Conservation (phyloP, 2,329 filamentous ascomycete species). For the Cercospora canescens region DNA sequence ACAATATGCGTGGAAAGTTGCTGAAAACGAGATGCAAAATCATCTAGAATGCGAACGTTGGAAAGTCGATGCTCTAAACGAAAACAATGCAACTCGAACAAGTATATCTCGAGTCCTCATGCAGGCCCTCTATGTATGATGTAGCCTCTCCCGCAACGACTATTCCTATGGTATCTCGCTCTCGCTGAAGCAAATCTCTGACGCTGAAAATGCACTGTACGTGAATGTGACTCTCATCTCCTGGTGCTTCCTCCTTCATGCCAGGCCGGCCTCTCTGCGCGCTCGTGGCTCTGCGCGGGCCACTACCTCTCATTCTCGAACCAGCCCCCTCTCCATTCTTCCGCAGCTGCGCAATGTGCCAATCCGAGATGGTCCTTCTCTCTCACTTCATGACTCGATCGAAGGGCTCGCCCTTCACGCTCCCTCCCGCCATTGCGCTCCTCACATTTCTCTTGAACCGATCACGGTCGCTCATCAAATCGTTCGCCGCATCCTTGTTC, state of each 20-base stretch:
- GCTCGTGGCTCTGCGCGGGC: slow-evolving; percentile 11
- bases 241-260: not conserved
- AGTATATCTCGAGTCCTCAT: not conserved
- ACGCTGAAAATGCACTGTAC: not conserved
- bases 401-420: slow-evolving; percentile 70
- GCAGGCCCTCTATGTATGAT: slow-evolving; percentile 2
- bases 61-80: not conserved
- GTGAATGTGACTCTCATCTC: not conserved
- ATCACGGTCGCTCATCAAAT: slow-evolving; percentile 81
- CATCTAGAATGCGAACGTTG: not conserved
- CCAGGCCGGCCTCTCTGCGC: not conserved
- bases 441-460: slow-evolving; percentile 90
- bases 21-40: not conserved
- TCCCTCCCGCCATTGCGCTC: slow-evolving; percentile 77
- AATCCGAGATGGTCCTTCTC: not conserved
- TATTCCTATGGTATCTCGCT: slow-evolving; percentile 1
- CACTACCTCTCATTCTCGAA: not conserved
- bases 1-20: not conserved
- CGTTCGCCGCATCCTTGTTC: slow-evolving; percentile 96
- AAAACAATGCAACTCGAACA: not conserved
- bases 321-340: not conserved
- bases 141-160: not conserved
- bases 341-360: slow-evolving; percentile 17
- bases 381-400: slow-evolving; percentile 72
- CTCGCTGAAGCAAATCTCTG: not conserved